Conservation (phyloP, 441 rosid species). For the California macrophylla region DNA sequence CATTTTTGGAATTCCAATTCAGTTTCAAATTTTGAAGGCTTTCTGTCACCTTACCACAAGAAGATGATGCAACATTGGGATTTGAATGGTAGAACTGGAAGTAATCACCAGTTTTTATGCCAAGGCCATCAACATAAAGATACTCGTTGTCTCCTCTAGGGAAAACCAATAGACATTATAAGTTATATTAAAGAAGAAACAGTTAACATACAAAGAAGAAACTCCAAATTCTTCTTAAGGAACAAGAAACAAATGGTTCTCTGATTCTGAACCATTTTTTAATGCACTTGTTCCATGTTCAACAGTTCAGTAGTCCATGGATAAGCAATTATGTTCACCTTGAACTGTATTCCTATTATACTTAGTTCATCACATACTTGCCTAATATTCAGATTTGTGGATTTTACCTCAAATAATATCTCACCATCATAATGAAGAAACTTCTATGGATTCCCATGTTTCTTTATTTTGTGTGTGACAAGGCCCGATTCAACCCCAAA, state of each 20-base stretch:
- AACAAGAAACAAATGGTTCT: background rate
- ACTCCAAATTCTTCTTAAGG: background rate
- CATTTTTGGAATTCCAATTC: conserved; percentile 21
- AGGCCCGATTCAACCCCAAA: too few relatives aligned
- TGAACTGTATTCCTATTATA: too few relatives aligned
- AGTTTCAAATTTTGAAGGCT: conserved; percentile 34
- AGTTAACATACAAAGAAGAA: background rate
- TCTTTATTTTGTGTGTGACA: background rate
- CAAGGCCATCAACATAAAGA: conserved; percentile 44
- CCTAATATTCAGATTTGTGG: too few relatives aligned
- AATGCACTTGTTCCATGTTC: background rate
- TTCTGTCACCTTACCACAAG: conserved; percentile 27
- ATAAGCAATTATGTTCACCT: background rate
- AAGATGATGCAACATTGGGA: conserved; percentile 30
- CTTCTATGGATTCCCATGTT: background rate
- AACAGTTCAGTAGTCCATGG: background rate
- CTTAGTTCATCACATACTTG: too few relatives aligned
- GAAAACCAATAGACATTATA: conserved; percentile 5
- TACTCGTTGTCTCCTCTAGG: conserved; percentile 53
- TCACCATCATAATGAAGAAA: background rate
- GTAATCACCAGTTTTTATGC: conserved; percentile 53
- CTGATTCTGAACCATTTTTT: background rate
- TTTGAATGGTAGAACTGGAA: conserved; percentile 54
- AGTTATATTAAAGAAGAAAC: background rate
- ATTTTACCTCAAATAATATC: background rate